A percentile compares a stretch with the other conserved stretches of the same genome.
Conservation (phyloP, 1,284 basidiomycete genomes). For the Puccinia brachypodii region DNA sequence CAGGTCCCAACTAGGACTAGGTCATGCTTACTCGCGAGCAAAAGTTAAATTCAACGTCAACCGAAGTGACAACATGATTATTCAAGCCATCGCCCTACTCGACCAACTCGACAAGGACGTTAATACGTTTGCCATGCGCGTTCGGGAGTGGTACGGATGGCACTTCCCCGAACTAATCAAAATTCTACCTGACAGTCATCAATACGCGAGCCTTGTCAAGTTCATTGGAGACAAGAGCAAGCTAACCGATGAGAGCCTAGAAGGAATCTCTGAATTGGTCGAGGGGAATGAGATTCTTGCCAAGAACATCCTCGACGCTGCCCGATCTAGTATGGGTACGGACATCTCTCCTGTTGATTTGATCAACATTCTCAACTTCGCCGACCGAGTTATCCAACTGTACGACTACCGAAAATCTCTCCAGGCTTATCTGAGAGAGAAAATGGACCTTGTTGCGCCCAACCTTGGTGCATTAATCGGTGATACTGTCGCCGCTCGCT, state of each 20-base stretch:
- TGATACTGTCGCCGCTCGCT: conserved; percentile 88
- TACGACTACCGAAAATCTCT: conserved; percentile 92
- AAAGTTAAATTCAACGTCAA: conserved; percentile 99
- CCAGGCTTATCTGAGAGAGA: conserved; percentile 84
- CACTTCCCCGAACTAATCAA: conserved; percentile 98
- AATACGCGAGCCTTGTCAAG: conserved; percentile 83
- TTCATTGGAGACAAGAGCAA: conserved; percentile 83
- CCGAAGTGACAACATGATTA: conserved; percentile 99
- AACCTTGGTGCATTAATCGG: conserved; percentile 91
- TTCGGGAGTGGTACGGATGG: conserved; percentile 99
- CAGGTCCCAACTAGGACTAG: conserved; percentile 92
- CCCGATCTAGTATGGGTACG: conserved; percentile 91
- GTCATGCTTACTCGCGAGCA: conserved; percentile 95
- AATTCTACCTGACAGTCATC: conserved; percentile 91
- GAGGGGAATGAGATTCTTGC: conserved; percentile 84
- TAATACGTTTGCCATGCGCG: conserved; percentile 97
- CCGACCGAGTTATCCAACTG: conserved; percentile 83
- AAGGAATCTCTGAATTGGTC: conserved; percentile 76
- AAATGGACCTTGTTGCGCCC: conserved; percentile 97
- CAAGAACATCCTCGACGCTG: conserved; percentile 91
- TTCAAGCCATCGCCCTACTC: conserved; percentile 96
- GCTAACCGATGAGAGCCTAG: conserved; percentile 68
- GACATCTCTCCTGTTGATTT: conserved; percentile 90
- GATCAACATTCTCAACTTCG: conserved; percentile 93
- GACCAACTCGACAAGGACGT: conserved; percentile 99